These are phyloP conservation scores for Coemansia reversa DNA, from an alignment of 192 early-diverging fungal species.

Conservation along the genomic window DNA sequence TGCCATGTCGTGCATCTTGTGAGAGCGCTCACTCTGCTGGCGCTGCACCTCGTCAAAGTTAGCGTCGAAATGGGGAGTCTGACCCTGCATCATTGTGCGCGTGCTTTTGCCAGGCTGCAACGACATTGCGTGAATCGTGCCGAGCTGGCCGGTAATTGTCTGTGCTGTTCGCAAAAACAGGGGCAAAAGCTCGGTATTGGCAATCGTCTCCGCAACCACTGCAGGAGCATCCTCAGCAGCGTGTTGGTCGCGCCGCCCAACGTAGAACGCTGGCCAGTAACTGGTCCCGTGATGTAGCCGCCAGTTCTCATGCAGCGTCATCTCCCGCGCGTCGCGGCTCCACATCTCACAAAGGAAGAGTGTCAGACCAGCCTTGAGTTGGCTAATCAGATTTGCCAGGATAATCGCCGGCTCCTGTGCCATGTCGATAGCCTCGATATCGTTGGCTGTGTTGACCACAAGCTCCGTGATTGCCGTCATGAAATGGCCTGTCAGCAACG, in stretches of 20 bases:
- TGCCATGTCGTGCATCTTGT: conserved; percentile 55
- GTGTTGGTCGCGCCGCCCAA: conserved; percentile 32
- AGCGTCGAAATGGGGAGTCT: conserved; percentile 46
- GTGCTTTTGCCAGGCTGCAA: conserved; percentile 47
- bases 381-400: conserved; percentile 68
- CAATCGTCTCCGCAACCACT: conserved; percentile 36
- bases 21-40: conserved; percentile 51
- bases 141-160: conserved; percentile 36
- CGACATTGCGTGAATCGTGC: conserved; percentile 42
- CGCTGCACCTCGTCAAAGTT: conserved; percentile 48
- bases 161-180: conserved; percentile 49
- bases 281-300: conserved; percentile 45
- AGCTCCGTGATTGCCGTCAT: conserved; percentile 72
- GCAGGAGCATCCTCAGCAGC: conserved; percentile 23
- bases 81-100: conserved; percentile 36
- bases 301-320: conserved; percentile 53
- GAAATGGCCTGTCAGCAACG: conserved; percentile 70
- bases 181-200: conserved; percentile 51
- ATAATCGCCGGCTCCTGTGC: conserved; percentile 68
- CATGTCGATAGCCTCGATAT: conserved; percentile 72
- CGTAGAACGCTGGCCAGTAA: conserved; percentile 50
- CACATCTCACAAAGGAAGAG: conserved; percentile 76
- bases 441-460: conserved; percentile 74
- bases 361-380: conserved; percentile 69
- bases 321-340: conserved; percentile 62